Base-by-base conservation (phyloP, 805 yeast genomes). In the Candida ipomoeae region DNA sequence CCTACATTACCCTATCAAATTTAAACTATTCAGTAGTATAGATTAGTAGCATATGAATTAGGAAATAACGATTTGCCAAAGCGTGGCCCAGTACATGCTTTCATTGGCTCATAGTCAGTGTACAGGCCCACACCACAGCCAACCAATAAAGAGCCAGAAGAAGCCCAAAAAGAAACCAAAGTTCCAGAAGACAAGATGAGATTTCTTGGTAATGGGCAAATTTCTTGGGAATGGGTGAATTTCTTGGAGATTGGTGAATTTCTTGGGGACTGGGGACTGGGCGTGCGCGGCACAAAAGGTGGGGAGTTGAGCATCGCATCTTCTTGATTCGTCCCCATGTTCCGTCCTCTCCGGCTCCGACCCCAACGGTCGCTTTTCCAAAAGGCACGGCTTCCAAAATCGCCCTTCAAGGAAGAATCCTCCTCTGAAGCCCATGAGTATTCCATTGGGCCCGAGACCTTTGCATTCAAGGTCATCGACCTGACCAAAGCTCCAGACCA, bases 361-460 rank as follows among this genome's bases (percentile, higher is more conserved):
- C 43, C 43, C 41, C 37, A 34, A 10, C 56, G 68, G 35, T 23
- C 44, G 17, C 62, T 64, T 20, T 64, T 64, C 53, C 56, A 58
- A 32, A 61, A 51, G 43, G 32, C 61, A 45, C 21, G 33, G 10
- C 62, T 64, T 51, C 58, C 59, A 29, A 61, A 51, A 43, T 39
- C 41, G 6, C 36, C 61, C 42, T 56, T 60, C 44, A 50, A 51
- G 36, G 52, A 55, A 40, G 62, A 61, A 23, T 49, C 51, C 6
- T 67, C 61, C 31, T 48, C 56, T 1, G 53, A 55, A 51, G 69
- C 70, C 49, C 77, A 73, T 53, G 78, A 73, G 50, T 73, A 73
- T 54, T 73, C 77, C 21, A 71, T 73, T 46, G 59, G 74, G 31
- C 78, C 78, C 8, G 77, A 73, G 51, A 71, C 77, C 1, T 73